A percentile compares a stretch with the other conserved stretches of the same genome.
These are phyloP conservation scores for Coemansia sp. DNA, from an alignment of 192 early-diverging fungal genomes.

Conservation along the genomic window DNA sequence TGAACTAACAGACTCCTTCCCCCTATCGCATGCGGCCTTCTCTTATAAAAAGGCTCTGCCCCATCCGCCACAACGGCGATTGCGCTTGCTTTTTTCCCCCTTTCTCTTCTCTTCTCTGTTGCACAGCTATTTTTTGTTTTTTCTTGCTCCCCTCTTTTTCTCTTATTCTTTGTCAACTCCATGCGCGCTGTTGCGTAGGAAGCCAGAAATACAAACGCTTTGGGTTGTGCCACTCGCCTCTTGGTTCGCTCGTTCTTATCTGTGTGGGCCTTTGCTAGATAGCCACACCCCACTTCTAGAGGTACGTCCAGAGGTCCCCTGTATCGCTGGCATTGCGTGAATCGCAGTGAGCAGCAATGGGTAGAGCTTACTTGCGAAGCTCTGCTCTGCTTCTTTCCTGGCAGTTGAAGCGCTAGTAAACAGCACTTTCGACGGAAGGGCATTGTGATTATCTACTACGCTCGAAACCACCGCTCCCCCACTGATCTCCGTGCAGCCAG, in stretches of 20 bases:
- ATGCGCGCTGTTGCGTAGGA: background rate
- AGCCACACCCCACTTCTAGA: background rate
- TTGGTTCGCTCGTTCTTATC: constrained; percentile 3
- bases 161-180: background rate
- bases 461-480: background rate
- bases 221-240: background rate
- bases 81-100: background rate
- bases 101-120: background rate
- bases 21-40: background rate
- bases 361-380: background rate
- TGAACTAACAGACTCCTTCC: background rate
- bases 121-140: background rate
- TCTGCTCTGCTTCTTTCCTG: background rate
- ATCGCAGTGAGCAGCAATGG: background rate
- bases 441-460: background rate
- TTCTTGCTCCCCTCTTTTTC: background rate
- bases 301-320: background rate
- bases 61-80: background rate
- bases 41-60: background rate
- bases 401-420: background rate
- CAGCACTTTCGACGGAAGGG: background rate
- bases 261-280: background rate
- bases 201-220: background rate
- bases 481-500: constrained; percentile 1
- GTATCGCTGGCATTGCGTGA: background rate